These are phyloP conservation scores for Claviceps capensis DNA, from an alignment of 2,329 filamentous ascomycete genomes.

Conservation along the genomic window DNA sequence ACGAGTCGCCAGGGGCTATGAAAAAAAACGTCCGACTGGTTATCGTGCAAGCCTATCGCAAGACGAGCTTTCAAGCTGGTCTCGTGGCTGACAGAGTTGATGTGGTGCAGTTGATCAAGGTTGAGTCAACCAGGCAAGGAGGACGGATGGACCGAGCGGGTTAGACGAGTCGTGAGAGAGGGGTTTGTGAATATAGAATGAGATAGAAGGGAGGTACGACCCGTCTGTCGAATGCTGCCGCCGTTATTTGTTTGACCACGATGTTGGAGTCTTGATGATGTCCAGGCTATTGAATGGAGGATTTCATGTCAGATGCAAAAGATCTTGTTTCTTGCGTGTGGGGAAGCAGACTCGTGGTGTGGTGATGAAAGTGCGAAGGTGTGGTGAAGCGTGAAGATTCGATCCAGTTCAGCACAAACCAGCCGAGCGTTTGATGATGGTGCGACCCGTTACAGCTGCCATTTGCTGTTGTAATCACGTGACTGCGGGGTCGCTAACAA, in stretches of 20 bases:
- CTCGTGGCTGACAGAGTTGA: background rate
- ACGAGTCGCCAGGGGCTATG: conserved; percentile 8
- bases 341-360: conserved; percentile 4
- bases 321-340: conserved; percentile 7
- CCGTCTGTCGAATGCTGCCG: background rate
- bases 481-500: conserved; percentile 16
- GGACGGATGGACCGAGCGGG: background rate
- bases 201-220: background rate
- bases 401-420: background rate
- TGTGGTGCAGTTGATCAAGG: background rate
- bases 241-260: background rate
- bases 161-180: background rate
- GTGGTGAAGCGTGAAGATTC: conserved; percentile 4
- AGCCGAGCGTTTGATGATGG: conserved; percentile 13
- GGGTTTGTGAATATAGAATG: conserved; percentile 2
- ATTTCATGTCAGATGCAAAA: conserved; percentile 8
- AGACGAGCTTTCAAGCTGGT: background rate
- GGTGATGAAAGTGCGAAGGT: conserved; percentile 3
- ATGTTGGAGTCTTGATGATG: background rate
- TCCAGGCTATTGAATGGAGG: background rate
- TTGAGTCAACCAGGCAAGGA: background rate
- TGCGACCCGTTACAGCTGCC: conserved; percentile 14
- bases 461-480: conserved; percentile 18
- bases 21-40: background rate
- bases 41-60: conserved; percentile 12